Conservation (phyloP, 1,284 basidiomycete species). For the Puccinia coronata region DNA sequence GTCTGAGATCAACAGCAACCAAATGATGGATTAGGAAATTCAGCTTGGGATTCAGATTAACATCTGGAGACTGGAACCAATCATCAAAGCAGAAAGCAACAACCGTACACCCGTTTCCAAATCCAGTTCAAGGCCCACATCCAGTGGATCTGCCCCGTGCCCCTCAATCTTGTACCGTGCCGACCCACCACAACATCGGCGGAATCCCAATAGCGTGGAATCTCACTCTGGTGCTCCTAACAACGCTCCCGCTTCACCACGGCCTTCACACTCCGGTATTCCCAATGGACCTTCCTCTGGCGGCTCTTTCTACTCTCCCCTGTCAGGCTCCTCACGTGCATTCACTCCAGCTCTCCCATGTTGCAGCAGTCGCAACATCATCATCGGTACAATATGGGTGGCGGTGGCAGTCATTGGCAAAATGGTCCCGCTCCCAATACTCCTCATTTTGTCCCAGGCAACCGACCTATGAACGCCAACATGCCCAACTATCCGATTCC, state of each 20-base stretch:
- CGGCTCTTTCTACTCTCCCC: conserved; percentile 39
- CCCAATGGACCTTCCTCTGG: conserved; percentile 19
- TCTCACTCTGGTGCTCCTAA: conserved; percentile 2
- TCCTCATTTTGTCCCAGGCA: conserved; percentile 30
- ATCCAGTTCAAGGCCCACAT: no score
- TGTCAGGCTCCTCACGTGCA: conserved; percentile 45
- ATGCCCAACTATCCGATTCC: conserved; percentile 45
- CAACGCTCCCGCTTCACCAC: conserved; percentile 34
- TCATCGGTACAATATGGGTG: conserved; percentile 23
- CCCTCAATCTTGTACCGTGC: conserved; percentile 44
- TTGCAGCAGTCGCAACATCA: conserved; percentile 29
- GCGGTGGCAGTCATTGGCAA: conserved; percentile 30
- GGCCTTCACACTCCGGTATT: conserved; percentile 22
- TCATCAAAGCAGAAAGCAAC: no score
- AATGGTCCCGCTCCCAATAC: conserved; percentile 39
- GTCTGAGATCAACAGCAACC: no score
- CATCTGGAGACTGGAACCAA: no score
- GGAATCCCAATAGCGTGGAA: conserved; percentile 34
- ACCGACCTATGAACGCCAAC: conserved; percentile 34
- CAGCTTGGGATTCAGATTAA: no score
- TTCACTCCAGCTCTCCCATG: conserved; percentile 42
- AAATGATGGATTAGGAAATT: no score
- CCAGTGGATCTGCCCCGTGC: conserved; percentile 38
- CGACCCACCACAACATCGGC: conserved; percentile 33
- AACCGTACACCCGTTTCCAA: no score